Evolutionary conservation across 768 basidiomycete genomes (phyloP).

Genomic region (Lentinula edodes): DNA sequence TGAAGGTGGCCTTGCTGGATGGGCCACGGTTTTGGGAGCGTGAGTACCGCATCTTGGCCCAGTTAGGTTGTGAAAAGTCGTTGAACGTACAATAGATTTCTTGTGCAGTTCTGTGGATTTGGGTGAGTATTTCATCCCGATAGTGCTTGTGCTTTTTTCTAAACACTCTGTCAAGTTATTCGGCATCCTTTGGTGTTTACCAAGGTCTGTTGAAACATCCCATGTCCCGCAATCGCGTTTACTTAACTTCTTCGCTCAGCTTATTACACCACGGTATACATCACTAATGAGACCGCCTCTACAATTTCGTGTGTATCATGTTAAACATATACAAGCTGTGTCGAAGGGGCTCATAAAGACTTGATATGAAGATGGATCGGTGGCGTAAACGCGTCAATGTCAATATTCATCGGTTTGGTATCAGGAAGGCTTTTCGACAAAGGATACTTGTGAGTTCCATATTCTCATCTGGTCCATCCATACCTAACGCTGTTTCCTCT

Average conservation of each 20-base stretch:
- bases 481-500: too few relatives aligned
- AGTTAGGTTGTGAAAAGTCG: too few relatives aligned
- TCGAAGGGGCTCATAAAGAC: background rate
- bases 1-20: background rate
- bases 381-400: conserved; percentile 37
- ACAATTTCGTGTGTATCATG: conserved; percentile 29
- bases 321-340: background rate
- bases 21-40: conserved; percentile 2
- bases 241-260: conserved; percentile 17
- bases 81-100: conserved; percentile 18
- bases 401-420: conserved; percentile 33
- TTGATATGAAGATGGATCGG: conserved; percentile 15
- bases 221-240: background rate
- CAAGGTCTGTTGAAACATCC: conserved; percentile 23
- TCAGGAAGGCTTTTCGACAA: conserved; percentile 40
- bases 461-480: background rate
- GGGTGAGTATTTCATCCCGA: conserved; percentile 16
- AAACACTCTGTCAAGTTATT: conserved; percentile 19
- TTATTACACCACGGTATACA: conserved; percentile 31
- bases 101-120: conserved; percentile 32
- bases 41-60: background rate
- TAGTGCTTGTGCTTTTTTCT: background rate
- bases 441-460: conserved; percentile 37
- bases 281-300: conserved; percentile 30
- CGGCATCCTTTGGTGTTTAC: conserved; percentile 36